Percentiles rank a stretch among this genome's conserved stretches.
phyloP scores from a whole-genome alignment of 176 grass and related monocot genomes.

The Hordeum vulgare region MorexV3_pseudomolecules_assembly NC_058522.1:418613165-418613664 shows the following conservation, averaged over 20 bases:
- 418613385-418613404: neutral
- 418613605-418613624: no score
- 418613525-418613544: neutral
- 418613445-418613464: neutral
- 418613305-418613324: neutral
- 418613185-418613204: constrained; percentile 25
- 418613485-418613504: neutral
- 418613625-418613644: no score
- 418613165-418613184: constrained; percentile 25
- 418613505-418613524: neutral
- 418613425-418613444: neutral
- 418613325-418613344: neutral
- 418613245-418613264: constrained; percentile 63
- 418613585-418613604: neutral
- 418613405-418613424: neutral
- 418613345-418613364: neutral
- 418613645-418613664: no score
- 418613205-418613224: neutral
- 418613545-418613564: neutral
- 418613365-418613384: neutral
- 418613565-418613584: neutral
- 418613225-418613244: constrained; percentile 64
- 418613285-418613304: neutral
- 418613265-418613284: neutral
- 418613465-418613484: neutral